These are phyloP conservation scores for Pseudotulostoma volvatum DNA, from an alignment of 495 filamentous ascomycete species.

Conservation along the genomic window DNA sequence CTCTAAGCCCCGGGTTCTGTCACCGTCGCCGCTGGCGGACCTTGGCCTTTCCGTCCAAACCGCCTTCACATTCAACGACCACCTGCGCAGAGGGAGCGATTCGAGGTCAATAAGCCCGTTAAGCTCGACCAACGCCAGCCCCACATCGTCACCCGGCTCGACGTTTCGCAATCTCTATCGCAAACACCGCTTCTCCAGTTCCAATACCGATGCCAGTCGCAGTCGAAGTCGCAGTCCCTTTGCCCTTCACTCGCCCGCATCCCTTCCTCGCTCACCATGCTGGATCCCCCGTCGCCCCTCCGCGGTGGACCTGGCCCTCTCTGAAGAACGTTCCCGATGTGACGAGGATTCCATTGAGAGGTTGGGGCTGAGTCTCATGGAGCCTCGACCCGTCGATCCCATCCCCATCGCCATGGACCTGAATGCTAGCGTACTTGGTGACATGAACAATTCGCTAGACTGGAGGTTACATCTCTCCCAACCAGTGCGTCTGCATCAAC, in stretches of 20 bases:
- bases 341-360: slow-evolving; percentile 23
- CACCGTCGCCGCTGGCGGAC: slow-evolving; percentile 6
- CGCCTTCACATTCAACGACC: slow-evolving; percentile 4
- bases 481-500: slow-evolving; percentile 6
- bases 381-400: slow-evolving; percentile 26
- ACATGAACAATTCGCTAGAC: background rate
- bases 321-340: slow-evolving; percentile 25
- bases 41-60: slow-evolving; percentile 8
- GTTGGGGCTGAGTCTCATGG: slow-evolving; percentile 28
- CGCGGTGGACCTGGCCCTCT: slow-evolving; percentile 25
- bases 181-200: slow-evolving; percentile 6
- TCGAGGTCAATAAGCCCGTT: slow-evolving; percentile 9
- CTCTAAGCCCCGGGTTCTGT: slow-evolving; percentile 1
- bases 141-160: slow-evolving; percentile 16
- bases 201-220: slow-evolving; percentile 1
- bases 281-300: slow-evolving; percentile 27
- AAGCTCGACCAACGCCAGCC: slow-evolving; percentile 13
- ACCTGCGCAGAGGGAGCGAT: slow-evolving; percentile 6
- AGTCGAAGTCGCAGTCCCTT: slow-evolving; percentile 14
- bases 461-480: background rate
- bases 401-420: slow-evolving; percentile 11
- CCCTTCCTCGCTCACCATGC: slow-evolving; percentile 20
- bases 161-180: slow-evolving; percentile 12
- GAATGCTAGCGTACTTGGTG: slow-evolving; percentile 7
- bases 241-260: slow-evolving; percentile 15